Evolutionary conservation across 1,284 basidiomycete species (phyloP).

Genomic region (Anthracocystis setariae): DNA sequence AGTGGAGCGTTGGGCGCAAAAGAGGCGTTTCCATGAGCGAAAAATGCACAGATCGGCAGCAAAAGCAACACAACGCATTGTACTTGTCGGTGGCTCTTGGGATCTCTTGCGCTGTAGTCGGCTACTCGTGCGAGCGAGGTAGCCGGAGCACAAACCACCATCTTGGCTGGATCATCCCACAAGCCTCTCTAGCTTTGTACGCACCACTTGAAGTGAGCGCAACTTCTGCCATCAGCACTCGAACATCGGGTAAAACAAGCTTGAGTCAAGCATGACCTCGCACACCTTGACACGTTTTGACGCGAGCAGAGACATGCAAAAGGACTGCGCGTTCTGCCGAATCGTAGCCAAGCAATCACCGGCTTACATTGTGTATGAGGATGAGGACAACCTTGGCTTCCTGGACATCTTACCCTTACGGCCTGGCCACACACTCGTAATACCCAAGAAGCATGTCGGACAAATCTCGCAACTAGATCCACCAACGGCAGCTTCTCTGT

Average conservation of each 20-base stretch:
- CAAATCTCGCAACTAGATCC: constrained; percentile 21
- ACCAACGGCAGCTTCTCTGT: constrained; percentile 27
- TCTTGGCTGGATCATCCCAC: neutral
- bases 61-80: neutral
- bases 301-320: constrained; percentile 22
- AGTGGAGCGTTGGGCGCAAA: too few relatives aligned
- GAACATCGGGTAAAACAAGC: too few relatives aligned
- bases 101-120: too few relatives aligned
- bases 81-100: too few relatives aligned
- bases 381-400: constrained; percentile 76
- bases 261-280: constrained; percentile 24
- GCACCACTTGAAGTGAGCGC: too few relatives aligned
- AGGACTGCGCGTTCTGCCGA: constrained; percentile 46
- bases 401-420: constrained; percentile 79
- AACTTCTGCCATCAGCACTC: too few relatives aligned
- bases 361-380: constrained; percentile 59
- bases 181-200: too few relatives aligned
- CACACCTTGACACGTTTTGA: constrained; percentile 45
- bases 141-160: neutral
- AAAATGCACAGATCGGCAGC: neutral
- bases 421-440: constrained; percentile 67
- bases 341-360: constrained; percentile 25
- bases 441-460: constrained; percentile 45
- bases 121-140: neutral
- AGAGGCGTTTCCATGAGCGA: too few relatives aligned